Base-by-base conservation (phyloP, 164 flowering plant genomes). In the Magnolia sinica region DNA sequence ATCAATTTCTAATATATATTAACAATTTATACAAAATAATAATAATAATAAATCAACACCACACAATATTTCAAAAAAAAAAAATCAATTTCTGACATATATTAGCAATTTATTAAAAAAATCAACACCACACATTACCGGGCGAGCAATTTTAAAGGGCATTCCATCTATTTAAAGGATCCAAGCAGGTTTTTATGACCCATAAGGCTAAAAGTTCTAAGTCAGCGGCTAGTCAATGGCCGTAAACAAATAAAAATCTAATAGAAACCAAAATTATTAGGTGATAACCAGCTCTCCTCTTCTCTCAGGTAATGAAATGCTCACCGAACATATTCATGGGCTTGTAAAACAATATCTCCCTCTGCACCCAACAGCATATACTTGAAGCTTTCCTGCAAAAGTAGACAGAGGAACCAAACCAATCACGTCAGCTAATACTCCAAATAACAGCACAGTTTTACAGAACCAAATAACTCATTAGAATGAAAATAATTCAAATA, bases 261-360 rank as follows among this genome's bases (percentile, higher is more conserved):
- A 14, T 8, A 31, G 49, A 19, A 10, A 8, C 22, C 29, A 31
- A 68, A 68, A 13, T 31, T 27, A n/a, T 68, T 65, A 4, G 24
- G 13, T 29, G 27, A 68, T 37, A 19, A 68, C 71, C 71, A 16
- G 29, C 8, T 4, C 14, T 20, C 16, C 11, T 71, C 49, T 49
- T 23, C 29, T 58, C 58, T 31, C 50, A 18, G 7, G 45, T 37
- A 37, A 37, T 49, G 65, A 67, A 22, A 64, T 75, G 51, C 82
- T 84, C 59, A 92, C 99, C 99, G 87, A 51, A 96, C 97, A 84
- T 94, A 96, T 79, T 94, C 99, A 87, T 96, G 98, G 61, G 98
- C 99, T 98, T 98, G 94, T 19, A 97, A 96, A 70, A 97, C 98
- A 80, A 94, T 94, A 84, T 96, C 99, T 74, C 98, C 99, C 69